Conservation (phyloP, 306 rosid genomes). For the Biancaea sappan region DNA sequence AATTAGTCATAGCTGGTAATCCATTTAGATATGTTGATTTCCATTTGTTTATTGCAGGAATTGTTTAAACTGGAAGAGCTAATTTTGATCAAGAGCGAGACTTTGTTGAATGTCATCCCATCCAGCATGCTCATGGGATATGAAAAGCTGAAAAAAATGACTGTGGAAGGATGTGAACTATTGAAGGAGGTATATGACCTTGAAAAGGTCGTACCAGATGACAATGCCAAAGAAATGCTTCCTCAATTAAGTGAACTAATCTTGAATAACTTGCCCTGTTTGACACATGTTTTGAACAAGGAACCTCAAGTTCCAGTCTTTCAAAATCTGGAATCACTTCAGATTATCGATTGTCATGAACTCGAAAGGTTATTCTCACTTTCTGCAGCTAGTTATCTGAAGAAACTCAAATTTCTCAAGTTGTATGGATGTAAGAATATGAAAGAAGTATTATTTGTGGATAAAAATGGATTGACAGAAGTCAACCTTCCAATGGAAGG, state of each 20-base stretch:
- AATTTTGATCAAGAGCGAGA: background rate
- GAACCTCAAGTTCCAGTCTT: constrained; percentile 23
- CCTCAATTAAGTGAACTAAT: background rate
- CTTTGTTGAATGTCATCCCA: background rate
- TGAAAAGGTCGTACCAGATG: background rate
- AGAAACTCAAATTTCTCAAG: background rate
- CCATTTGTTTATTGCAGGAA: background rate
- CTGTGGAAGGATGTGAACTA: background rate
- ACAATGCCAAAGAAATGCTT: background rate
- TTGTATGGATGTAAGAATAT: background rate
- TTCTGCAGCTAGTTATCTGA: background rate
- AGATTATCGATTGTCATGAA: background rate
- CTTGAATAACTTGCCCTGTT: background rate
- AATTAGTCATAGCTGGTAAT: too few relatives aligned
- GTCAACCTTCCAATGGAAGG: background rate
- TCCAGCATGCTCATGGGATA: background rate
- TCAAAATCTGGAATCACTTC: background rate
- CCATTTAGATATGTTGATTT: background rate
- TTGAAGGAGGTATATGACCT: background rate
- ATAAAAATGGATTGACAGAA: background rate
- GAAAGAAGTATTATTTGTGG: background rate
- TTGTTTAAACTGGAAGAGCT: background rate
- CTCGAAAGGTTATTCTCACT: constrained; percentile 5
- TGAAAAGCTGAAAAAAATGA: background rate
- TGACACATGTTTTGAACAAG: background rate